Base-by-base conservation (phyloP, 2,329 filamentous ascomycete species). In the Talaromyces sp. region DNA sequence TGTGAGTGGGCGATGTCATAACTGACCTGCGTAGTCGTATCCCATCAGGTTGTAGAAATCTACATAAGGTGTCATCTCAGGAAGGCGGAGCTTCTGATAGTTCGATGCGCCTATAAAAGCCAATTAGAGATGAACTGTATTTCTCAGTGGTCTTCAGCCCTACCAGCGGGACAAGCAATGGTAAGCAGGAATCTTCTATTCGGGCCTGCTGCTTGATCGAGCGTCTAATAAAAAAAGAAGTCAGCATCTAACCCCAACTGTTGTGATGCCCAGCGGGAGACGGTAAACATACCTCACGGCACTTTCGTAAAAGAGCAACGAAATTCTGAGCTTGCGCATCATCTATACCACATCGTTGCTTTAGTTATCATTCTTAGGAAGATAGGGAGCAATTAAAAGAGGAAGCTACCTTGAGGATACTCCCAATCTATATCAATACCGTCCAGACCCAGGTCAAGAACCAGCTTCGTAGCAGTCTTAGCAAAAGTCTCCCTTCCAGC, bases 401-500 rank as follows among this genome's bases (percentile, higher is more conserved):
- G 7, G 27, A 39, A 57, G 33, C 31, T 41, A 62, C 61, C 65
- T 33, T 60, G 65, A 2, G 65, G 65, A 49, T 66, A 33, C 9
- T 58, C 35, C 41, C 33, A 62, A 58, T 59, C 52, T 8, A 65
- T 49, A 58, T 60, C 67, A 64, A 71, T 69, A 68, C 81, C 81
- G 70, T 83, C 81, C 69, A 98, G 90, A 5, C 94, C 94, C 13
- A 93, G 81, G 71, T 95, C 87, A 75, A 90, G 89, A 70, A 98
- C 82, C 41, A 97, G 80, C 25, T 87, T 83, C 0, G 96, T 89
- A 39, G 91, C 89, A 33, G 86, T 87, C 60, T 84, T 81, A 1
- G 90, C 91, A 73, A 96, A 96, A 1, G 68, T 83, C 66, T 80
- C 78, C 13, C 91, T 85, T 8, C 89, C 87, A 6, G 81, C 79